Percentiles rank a stretch among this genome's conserved stretches.
These are phyloP conservation scores for Meira miltonrushii DNA, from an alignment of 1,284 basidiomycete species.

Conservation along the genomic window DNA sequence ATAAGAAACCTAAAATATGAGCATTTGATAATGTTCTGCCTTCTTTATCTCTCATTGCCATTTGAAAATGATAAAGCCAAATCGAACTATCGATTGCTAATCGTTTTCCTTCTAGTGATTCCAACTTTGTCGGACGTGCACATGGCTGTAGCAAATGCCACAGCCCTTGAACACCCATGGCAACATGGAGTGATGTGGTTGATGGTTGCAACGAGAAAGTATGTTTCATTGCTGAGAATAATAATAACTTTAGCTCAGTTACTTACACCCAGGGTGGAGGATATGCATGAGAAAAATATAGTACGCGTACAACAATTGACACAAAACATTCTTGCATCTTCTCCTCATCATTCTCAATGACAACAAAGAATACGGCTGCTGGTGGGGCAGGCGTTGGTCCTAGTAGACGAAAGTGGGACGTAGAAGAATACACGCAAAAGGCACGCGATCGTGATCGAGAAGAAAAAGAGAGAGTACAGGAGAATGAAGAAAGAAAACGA, in stretches of 20 bases:
- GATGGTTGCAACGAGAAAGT: no score
- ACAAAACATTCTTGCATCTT: not conserved
- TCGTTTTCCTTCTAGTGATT: conserved; percentile 50
- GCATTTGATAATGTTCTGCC: conserved; percentile 85
- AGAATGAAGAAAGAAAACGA: conserved; percentile 35
- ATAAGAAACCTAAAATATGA: conserved; percentile 81
- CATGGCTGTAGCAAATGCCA: conserved; percentile 52
- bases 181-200: not conserved
- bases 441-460: conserved; percentile 42
- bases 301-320: no score
- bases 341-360: not conserved
- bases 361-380: conserved; percentile 8
- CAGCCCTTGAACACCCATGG: conserved; percentile 51
- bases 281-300: not conserved
- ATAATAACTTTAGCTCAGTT: not conserved
- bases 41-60: conserved; percentile 96
- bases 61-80: conserved; percentile 77
- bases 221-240: not conserved
- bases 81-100: conserved; percentile 87
- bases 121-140: conserved; percentile 51
- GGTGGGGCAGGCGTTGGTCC: conserved; percentile 34
- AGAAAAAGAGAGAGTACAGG: conserved; percentile 31
- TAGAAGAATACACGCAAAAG: conserved; percentile 33
- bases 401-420: conserved; percentile 43
- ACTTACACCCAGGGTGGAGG: not conserved